Conservation (phyloP, 257 asterid genomes). For the Solanum lycopersicoides region DNA sequence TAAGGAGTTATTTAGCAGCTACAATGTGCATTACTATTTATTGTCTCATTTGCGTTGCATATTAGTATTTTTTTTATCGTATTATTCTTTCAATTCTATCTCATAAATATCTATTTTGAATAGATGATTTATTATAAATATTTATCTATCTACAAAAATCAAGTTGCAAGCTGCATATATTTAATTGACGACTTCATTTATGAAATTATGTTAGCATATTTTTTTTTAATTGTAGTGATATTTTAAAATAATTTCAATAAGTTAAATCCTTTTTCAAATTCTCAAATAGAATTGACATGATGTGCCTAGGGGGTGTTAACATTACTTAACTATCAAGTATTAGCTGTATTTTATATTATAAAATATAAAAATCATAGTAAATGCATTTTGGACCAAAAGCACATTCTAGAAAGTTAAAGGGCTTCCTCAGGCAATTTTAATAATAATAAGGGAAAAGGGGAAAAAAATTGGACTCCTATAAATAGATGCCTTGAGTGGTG, state of each 20-base stretch:
- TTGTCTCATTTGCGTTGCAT: background rate
- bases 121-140: rapidly evolving
- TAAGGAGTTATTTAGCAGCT: background rate
- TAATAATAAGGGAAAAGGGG: background rate
- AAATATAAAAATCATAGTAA: background rate
- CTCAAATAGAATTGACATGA: constrained; percentile 4
- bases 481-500: constrained; percentile 25
- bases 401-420: background rate
- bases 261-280: background rate
- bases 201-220: background rate
- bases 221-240: background rate
- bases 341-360: background rate
- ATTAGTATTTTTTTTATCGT: background rate
- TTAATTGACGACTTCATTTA: rapidly evolving
- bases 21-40: too few relatives aligned
- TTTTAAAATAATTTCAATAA: background rate
- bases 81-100: background rate
- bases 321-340: background rate
- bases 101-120: rapidly evolving
- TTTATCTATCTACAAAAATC: background rate
- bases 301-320: background rate
- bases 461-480: constrained; percentile 17
- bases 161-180: too few relatives aligned
- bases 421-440: background rate
- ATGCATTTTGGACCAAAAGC: background rate